These are phyloP conservation scores for Talinum fruticosum DNA, from an alignment of 148 eudicot genomes.

Conservation along the genomic window DNA sequence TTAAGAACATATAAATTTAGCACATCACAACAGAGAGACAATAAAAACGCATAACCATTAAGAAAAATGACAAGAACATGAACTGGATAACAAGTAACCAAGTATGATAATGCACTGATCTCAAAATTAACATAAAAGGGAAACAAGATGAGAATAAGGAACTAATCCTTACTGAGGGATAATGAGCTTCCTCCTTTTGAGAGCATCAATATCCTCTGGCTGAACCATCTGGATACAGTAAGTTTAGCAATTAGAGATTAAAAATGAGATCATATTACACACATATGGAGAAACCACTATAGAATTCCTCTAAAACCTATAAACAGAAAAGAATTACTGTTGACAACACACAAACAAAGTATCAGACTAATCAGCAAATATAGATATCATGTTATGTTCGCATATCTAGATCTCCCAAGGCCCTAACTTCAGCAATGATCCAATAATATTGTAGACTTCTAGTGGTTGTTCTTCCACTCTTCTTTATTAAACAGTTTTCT, in stretches of 20 bases:
- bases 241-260: neutral
- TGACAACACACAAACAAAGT: neutral
- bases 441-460: neutral
- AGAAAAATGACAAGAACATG: neutral
- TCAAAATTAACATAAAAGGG: neutral
- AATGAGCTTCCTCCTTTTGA: constrained; percentile 80
- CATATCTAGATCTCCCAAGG: neutral
- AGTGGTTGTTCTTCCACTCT: neutral
- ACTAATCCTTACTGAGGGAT: constrained; percentile 52
- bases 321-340: neutral
- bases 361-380: constrained; percentile 2
- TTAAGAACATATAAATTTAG: constrained; percentile 24
- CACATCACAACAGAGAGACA: neutral
- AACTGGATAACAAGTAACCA: neutral
- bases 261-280: neutral
- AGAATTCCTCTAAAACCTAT: neutral
- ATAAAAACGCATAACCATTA: neutral
- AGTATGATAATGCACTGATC: neutral
- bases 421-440: neutral
- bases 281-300: neutral
- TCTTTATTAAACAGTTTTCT: neutral
- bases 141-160: neutral
- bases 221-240: constrained; percentile 46
- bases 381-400: neutral
- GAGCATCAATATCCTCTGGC: constrained; percentile 62